Evolutionary conservation across 2,329 filamentous ascomycete genomes (phyloP), one percentile per base, ranked within the genome.

Genomic region (Aspergillus spinulosporus): DNA sequence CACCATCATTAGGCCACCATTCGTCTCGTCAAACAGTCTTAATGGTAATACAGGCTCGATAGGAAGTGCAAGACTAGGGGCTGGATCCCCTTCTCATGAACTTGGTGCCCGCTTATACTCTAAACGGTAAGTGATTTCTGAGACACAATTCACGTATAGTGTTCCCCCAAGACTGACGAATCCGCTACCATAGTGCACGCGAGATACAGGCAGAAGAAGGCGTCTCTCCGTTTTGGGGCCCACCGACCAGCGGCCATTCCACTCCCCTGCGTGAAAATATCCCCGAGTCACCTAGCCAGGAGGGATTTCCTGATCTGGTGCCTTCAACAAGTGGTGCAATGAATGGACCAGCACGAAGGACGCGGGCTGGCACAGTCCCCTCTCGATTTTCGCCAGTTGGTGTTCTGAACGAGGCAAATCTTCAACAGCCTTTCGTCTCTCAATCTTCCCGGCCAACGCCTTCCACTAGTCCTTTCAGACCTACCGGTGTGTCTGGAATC

Each of bases 151-250:
- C 14, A 40, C 14, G 11, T 21, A 9, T 26, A 29, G 11, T 9
- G 28, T 9, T 9, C 32, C 4, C 26, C 4, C 9, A 52, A 44
- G 39, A 52, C 59, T 61, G 54, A 64, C 59, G 6, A 7, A 37
- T 47, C 15, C n/a, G 14, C 54, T 44, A 37, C 49, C 47, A 26
- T 52, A 96, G 93, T 71, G 92, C 94, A 64, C 85, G 94, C 73
- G 94, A 99, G 76, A 97, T 97, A 60, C 93, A 97, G 78, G 92
- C 92, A 53, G 92, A 97, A 78, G 93, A 97, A 82, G 92, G 92
- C 50, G 82, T 96, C 80, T 71, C 87, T 81, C 69, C 82, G 84
- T 88, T 88, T 43, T 97, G 94, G 94, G 92, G 94, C 8, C 93
- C 94, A 63, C 93, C 94, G 48, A 96, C 93, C 54, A 97, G 93